Conservation (phyloP, 2,329 filamentous ascomycete genomes). For the Cladorrhinum sp. region DNA sequence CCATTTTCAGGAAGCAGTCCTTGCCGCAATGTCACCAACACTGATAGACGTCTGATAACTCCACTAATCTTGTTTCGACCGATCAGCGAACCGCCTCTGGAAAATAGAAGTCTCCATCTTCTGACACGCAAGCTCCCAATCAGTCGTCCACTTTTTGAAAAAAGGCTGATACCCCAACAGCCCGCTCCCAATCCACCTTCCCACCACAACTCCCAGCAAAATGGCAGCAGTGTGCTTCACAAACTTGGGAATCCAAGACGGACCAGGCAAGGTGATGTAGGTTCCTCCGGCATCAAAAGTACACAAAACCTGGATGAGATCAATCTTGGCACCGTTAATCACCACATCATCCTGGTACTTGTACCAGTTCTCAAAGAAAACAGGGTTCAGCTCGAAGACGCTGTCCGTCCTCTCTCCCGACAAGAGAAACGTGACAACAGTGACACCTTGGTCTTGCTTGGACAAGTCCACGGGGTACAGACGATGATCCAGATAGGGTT, state of each 20-base stretch:
- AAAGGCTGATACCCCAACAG: conserved; percentile 39
- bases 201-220: conserved; percentile 33
- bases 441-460: too few relatives aligned
- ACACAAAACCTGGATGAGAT: conserved; percentile 1
- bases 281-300: conserved; percentile 38
- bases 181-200: conserved; percentile 36
- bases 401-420: neutral
- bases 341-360: conserved; percentile 7
- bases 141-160: conserved; percentile 35
- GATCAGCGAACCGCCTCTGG: conserved; percentile 25
- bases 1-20: too few relatives aligned
- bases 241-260: conserved; percentile 34
- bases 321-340: neutral
- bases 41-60: too few relatives aligned
- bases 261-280: conserved; percentile 35
- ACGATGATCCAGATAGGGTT: too few relatives aligned
- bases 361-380: conserved; percentile 11
- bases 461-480: too few relatives aligned
- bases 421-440: neutral
- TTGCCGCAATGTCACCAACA: too few relatives aligned
- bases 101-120: conserved; percentile 34
- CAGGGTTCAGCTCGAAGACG: neutral
- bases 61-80: neutral
- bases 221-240: conserved; percentile 27
- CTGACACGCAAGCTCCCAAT: conserved; percentile 36